Conservation (phyloP, 495 filamentous ascomycete genomes). For the Hyphodiscus hymeniophilus region DNA sequence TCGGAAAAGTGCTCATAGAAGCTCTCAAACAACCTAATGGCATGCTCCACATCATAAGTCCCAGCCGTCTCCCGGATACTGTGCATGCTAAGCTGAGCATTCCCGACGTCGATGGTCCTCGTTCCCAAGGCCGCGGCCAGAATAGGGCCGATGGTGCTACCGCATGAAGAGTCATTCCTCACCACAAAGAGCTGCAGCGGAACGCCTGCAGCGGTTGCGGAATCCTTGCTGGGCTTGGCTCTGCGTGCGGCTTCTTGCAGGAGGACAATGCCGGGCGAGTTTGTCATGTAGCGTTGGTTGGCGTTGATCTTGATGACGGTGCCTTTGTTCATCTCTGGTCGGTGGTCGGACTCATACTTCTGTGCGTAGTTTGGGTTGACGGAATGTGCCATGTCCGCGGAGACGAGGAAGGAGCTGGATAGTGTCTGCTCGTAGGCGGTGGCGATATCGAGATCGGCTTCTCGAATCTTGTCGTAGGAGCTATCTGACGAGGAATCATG, state of each 20-base stretch:
- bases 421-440: constrained; percentile 94
- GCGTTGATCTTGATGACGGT: constrained; percentile 97
- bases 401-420: constrained; percentile 86
- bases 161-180: constrained; percentile 88
- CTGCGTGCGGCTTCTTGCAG: constrained; percentile 77
- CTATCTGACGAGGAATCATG: constrained; percentile 32
- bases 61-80: constrained; percentile 90
- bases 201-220: constrained; percentile 41
- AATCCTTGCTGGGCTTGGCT: constrained; percentile 31
- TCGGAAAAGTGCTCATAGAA: constrained; percentile 80
- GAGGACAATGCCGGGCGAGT: constrained; percentile 88
- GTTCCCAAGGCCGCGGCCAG: constrained; percentile 75
- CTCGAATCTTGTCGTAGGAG: constrained; percentile 43
- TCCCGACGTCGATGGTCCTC: constrained; percentile 86
- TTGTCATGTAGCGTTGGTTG: constrained; percentile 92
- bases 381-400: constrained; percentile 94
- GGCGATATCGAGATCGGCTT: constrained; percentile 42
- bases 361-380: constrained; percentile 87
- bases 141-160: constrained; percentile 96
- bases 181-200: constrained; percentile 95
- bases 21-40: constrained; percentile 75
- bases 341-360: constrained; percentile 88
- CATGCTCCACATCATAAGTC: constrained; percentile 78
- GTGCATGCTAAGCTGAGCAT: constrained; percentile 96
- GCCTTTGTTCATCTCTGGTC: constrained; percentile 92